phyloP scores from a whole-genome alignment of 106 monocot species.

The Dendrobium huoshanense region DNA sequence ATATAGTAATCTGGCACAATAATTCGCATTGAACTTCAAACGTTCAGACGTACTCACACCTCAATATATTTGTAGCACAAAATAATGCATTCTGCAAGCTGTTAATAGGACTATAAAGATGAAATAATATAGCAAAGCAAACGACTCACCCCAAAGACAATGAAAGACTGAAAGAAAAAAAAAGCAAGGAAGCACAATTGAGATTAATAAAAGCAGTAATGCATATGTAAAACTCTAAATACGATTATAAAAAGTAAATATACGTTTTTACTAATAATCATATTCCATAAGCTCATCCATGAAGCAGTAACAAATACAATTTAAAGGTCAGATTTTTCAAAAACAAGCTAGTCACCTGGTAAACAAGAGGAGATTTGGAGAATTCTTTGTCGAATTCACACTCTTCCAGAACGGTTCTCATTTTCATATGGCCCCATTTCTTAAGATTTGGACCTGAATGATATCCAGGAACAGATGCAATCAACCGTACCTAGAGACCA shows the following conservation, averaged over 20 bases:
- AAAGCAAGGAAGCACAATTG: not conserved
- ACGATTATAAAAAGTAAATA: not conserved
- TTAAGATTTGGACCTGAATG: conserved; percentile 68
- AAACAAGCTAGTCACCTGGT: conserved; percentile 49
- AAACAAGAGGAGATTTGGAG: conserved; percentile 67
- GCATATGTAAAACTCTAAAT: not conserved
- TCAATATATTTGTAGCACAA: too few species aligned
- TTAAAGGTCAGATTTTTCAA: not conserved
- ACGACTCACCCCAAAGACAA: too few species aligned
- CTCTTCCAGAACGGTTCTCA: conserved; percentile 56
- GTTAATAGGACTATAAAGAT: too few species aligned
- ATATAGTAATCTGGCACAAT: too few species aligned
- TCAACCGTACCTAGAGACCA: conserved; percentile 60
- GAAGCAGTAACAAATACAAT: not conserved
- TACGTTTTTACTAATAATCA: not conserved
- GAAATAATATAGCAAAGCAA: too few species aligned
- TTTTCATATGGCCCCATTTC: conserved; percentile 98
- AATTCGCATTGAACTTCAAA: too few species aligned
- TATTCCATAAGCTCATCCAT: not conserved
- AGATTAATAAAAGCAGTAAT: not conserved
- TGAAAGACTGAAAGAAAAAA: not conserved
- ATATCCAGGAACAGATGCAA: conserved; percentile 97
- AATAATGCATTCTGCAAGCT: too few species aligned
- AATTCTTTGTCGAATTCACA: conserved; percentile 81
- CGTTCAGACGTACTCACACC: too few species aligned